These are phyloP conservation scores for Ganoderma multipileum DNA, from an alignment of 1,284 basidiomycete species.

Conservation along the genomic window DNA sequence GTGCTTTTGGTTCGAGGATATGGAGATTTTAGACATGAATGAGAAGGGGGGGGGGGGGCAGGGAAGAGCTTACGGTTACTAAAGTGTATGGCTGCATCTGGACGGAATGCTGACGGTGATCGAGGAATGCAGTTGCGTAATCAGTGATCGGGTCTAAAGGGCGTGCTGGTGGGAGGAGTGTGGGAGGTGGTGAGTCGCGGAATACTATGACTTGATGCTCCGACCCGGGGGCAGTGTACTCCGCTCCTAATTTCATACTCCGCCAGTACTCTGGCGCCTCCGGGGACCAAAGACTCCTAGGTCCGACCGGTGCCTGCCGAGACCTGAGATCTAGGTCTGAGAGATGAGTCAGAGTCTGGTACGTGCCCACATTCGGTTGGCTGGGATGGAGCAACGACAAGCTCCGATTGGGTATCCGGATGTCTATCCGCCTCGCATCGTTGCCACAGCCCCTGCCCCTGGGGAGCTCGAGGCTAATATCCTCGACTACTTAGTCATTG, in stretches of 20 bases:
- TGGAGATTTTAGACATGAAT: slow-evolving; percentile 19
- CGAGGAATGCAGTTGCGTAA: not conserved
- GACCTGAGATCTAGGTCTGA: not conserved
- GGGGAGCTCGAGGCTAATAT: too few relatives aligned
- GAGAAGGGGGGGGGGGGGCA: not conserved
- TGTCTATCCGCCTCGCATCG: not conserved
- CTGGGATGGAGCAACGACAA: not conserved
- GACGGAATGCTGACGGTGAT: too few relatives aligned
- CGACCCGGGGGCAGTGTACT: too few relatives aligned
- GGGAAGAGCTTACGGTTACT: not conserved
- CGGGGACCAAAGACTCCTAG: not conserved
- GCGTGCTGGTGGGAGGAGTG: not conserved
- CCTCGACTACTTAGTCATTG: too few relatives aligned
- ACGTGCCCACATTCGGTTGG: not conserved
- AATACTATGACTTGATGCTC: too few relatives aligned
- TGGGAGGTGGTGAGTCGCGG: not conserved
- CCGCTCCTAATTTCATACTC: too few relatives aligned
- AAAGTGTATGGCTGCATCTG: not conserved
- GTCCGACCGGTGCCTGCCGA: too few relatives aligned
- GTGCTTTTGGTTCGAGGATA: slow-evolving; percentile 33
- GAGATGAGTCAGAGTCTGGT: slow-evolving; percentile 6
- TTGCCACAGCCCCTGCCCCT: not conserved
- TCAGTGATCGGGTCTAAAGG: not conserved
- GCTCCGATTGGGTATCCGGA: not conserved
- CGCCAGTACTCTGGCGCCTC: not conserved